Evolutionary conservation across 1,284 basidiomycete species (phyloP).

Genomic region (Pyrrhoderma noxium): DNA sequence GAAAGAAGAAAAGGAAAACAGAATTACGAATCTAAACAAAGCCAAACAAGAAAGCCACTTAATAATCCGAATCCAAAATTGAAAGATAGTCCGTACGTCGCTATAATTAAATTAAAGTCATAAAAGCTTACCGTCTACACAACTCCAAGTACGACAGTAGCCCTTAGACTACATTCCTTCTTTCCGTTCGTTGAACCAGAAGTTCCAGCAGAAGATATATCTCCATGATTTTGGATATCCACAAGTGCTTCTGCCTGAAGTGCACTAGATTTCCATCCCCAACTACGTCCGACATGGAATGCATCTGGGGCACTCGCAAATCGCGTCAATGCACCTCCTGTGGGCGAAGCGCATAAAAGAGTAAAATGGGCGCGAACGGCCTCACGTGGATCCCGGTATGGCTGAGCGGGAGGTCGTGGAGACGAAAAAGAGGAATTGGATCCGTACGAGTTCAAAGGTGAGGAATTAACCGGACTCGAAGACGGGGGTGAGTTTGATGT

Average conservation of each 20-base stretch:
- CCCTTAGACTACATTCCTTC: slow-evolving; percentile 57
- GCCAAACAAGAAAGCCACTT: too few relatives aligned
- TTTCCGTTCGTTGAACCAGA: slow-evolving; percentile 21
- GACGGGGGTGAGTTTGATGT: slow-evolving; percentile 5
- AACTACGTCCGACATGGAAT: slow-evolving; percentile 74
- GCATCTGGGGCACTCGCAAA: slow-evolving; percentile 84
- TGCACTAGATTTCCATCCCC: slow-evolving; percentile 76
- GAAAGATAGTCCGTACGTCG: not conserved
- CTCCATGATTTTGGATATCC: slow-evolving; percentile 23
- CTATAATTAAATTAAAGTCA: not conserved
- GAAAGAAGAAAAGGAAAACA: too few relatives aligned
- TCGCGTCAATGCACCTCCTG: slow-evolving; percentile 75
- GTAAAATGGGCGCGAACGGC: slow-evolving; percentile 73
- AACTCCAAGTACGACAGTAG: slow-evolving; percentile 67
- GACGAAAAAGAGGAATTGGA: slow-evolving; percentile 25
- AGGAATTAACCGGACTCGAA: slow-evolving; percentile 1
- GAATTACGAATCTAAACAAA: too few relatives aligned
- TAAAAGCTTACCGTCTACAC: slow-evolving; percentile 37
- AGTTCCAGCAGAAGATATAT: slow-evolving; percentile 15
- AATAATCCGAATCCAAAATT: too few relatives aligned
- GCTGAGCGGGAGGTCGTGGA: slow-evolving; percentile 45
- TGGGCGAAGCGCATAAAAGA: slow-evolving; percentile 74
- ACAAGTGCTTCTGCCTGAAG: slow-evolving; percentile 52
- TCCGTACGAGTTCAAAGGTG: slow-evolving; percentile 28
- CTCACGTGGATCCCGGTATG: slow-evolving; percentile 70